Conservation (phyloP, 2,329 filamentous ascomycete species). For the Calonectria fujianensis region DNA sequence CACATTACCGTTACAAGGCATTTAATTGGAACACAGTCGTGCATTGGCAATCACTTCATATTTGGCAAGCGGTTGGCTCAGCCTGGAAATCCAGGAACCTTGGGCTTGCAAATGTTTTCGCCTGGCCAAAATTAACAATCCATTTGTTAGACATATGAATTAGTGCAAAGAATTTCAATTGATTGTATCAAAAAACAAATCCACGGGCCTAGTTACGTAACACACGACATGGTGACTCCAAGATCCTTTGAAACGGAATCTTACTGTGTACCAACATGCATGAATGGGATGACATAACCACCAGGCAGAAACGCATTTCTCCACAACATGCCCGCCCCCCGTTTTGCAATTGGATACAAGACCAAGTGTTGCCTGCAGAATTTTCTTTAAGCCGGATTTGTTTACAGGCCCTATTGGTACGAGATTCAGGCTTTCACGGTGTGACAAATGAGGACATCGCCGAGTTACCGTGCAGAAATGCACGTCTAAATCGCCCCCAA, state of each 20-base stretch:
- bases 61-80: too few species aligned
- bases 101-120: too few species aligned
- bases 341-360: neutral
- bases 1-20: too few species aligned
- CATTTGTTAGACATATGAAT: too few species aligned
- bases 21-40: too few species aligned
- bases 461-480: neutral
- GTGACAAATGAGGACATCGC: neutral
- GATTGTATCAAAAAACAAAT: too few species aligned
- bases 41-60: too few species aligned
- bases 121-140: too few species aligned
- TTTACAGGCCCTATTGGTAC: neutral
- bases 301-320: slow-evolving; percentile 9
- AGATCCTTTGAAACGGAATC: neutral
- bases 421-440: neutral
- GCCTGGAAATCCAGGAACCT: too few species aligned
- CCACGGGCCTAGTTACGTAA: too few species aligned
- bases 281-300: neutral
- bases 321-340: neutral
- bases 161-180: too few species aligned
- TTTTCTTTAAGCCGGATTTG: neutral
- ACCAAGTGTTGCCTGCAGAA: neutral
- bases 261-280: neutral
- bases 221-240: neutral
- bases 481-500: neutral